These are phyloP conservation scores for Tetratostichococcus sp. DNA, from an alignment of 139 green algal species.

Conservation along the genomic window DNA sequence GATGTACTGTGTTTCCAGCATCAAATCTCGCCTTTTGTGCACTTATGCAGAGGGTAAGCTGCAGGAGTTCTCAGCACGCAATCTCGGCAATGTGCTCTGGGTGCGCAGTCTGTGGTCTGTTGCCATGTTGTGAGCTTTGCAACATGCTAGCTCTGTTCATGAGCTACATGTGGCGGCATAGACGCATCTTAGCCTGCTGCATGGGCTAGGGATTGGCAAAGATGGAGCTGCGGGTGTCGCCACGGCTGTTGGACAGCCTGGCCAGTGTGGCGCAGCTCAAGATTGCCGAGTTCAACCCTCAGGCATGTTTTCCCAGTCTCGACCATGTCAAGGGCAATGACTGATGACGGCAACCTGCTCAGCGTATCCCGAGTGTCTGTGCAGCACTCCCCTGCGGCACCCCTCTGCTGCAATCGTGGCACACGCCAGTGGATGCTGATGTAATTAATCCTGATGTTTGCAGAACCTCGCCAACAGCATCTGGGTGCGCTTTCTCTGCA, in stretches of 20 bases:
- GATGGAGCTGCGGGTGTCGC: neutral
- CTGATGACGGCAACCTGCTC: no score
- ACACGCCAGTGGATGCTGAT: no score
- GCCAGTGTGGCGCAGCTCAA: neutral
- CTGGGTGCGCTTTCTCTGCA: neutral
- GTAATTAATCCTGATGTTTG: no score
- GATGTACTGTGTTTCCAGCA: no score
- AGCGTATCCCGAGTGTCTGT: no score
- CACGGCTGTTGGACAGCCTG: neutral
- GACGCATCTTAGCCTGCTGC: no score
- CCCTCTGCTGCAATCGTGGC: no score
- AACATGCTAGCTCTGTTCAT: neutral
- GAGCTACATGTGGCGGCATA: no score
- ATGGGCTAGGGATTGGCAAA: neutral
- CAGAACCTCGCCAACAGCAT: neutral
- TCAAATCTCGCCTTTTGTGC: no score
- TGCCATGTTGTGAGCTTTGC: neutral
- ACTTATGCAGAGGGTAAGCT: conserved; percentile 9
- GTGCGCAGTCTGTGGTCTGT: conserved; percentile 23
- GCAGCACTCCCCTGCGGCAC: no score
- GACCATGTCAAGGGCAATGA: no score
- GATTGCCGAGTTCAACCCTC: neutral
- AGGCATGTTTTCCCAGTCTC: no score
- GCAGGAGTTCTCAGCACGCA: conserved; percentile 29
- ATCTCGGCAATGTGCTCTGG: conserved; percentile 44